These are phyloP conservation scores for Fraxinus paxiana DNA, from an alignment of 305 asterid genomes.

Conservation along the genomic window DNA sequence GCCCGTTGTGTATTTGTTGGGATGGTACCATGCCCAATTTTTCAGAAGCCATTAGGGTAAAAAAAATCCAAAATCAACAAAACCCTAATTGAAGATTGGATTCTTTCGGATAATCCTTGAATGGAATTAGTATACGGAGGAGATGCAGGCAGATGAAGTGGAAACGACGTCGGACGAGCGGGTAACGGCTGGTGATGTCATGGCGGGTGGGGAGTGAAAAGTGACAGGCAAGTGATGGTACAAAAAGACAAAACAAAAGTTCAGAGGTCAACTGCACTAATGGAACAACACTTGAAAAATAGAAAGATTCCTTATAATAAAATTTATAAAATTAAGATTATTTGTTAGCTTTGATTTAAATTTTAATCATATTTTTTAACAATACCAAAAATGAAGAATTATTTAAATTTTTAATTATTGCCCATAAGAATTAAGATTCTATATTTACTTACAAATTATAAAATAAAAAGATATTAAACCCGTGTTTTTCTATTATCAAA, in stretches of 20 bases:
- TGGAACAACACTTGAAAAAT: not conserved
- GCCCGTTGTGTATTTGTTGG: conserved; percentile 48
- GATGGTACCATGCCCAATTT: conserved; percentile 51
- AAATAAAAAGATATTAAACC: no score
- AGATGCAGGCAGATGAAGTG: not conserved
- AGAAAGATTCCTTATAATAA: not conserved
- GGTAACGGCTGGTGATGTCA: not conserved
- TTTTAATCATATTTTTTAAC: no score
- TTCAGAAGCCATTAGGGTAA: conserved; percentile 52
- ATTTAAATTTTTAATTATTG: not conserved
- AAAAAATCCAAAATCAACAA: not conserved
- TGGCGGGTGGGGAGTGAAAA: not conserved
- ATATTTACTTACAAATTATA: not conserved
- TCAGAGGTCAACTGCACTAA: not conserved
- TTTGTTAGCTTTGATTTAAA: not conserved
- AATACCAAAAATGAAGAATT: not conserved
- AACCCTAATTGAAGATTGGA: conserved; percentile 1
- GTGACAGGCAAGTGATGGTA: not conserved
- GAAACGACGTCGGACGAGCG: conserved; percentile 25
- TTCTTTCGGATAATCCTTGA: not conserved
- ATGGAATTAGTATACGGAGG: not conserved
- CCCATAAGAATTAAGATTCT: not conserved
- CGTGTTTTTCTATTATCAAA: not conserved
- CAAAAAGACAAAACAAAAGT: not conserved
- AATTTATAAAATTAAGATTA: no score